Conservation (phyloP, 2,329 filamentous ascomycete genomes). For the Hymenoscyphus salicellus region DNA sequence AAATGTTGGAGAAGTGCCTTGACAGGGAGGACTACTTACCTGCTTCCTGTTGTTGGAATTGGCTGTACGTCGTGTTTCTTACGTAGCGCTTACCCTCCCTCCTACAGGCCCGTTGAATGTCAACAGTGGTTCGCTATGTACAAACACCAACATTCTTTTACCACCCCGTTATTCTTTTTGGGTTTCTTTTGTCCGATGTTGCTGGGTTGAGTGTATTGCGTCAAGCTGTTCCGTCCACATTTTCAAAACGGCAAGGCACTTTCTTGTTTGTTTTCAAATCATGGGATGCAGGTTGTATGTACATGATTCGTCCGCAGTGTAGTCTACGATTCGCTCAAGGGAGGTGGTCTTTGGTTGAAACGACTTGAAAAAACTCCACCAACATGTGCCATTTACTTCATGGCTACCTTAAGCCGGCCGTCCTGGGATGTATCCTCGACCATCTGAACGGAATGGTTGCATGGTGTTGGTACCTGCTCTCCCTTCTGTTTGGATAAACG, state of each 20-base stretch:
- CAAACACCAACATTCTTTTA: conserved; percentile 1
- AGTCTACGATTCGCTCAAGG: not conserved
- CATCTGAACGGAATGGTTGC: not conserved
- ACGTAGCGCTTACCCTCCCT: not conserved
- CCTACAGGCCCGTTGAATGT: not conserved
- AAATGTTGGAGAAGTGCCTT: not conserved
- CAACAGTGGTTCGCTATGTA: conserved; percentile 1
- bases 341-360: not conserved
- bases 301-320: not conserved
- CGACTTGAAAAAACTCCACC: not conserved
- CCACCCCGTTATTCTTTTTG: not conserved
- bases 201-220: not conserved
- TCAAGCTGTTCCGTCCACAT: not conserved
- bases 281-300: not conserved
- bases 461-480: not conserved
- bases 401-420: not conserved
- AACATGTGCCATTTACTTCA: not conserved
- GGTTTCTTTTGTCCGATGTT: not conserved
- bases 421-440: not conserved
- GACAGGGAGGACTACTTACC: not conserved
- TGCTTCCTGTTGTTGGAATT: not conserved
- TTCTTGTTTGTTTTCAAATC: not conserved
- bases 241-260: not conserved
- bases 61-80: not conserved
- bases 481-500: not conserved